Percentiles rank a stretch among this genome's conserved stretches.
Conservation (phyloP, 768 basidiomycete genomes). For the Pholiota microspora region DNA sequence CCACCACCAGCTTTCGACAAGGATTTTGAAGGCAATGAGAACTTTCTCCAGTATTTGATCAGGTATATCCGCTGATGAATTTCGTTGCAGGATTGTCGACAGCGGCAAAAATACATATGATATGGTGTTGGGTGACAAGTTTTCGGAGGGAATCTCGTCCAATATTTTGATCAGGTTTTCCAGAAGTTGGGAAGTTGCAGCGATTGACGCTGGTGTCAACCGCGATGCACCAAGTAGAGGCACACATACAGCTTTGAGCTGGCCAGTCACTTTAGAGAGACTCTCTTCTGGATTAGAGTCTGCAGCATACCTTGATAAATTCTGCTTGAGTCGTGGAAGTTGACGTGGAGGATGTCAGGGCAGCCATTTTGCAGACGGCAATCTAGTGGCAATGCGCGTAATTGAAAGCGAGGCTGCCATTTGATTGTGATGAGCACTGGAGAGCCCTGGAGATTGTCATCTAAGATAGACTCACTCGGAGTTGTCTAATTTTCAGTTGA, state of each 20-base stretch:
- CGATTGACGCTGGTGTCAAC: constrained; percentile 54
- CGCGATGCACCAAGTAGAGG: constrained; percentile 72
- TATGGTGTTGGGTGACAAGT: constrained; percentile 58
- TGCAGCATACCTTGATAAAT: constrained; percentile 21
- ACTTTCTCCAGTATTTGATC: constrained; percentile 79
- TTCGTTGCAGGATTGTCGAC: constrained; percentile 79
- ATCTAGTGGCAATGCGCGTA: too few relatives aligned
- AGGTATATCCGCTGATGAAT: constrained; percentile 64
- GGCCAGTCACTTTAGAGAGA: neutral
- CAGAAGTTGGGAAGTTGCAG: constrained; percentile 49
- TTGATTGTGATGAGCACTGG: neutral
- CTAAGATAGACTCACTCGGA: too few relatives aligned
- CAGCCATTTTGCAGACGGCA: too few relatives aligned
- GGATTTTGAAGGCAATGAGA: constrained; percentile 51
- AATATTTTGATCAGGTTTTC: constrained; percentile 50
- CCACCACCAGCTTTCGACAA: constrained; percentile 87
- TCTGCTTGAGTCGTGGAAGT: constrained; percentile 13
- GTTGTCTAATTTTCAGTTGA: too few relatives aligned
- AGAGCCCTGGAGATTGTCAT: neutral
- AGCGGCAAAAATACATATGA: constrained; percentile 89
- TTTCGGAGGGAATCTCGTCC: constrained; percentile 35
- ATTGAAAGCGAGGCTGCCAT: neutral
- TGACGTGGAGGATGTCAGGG: constrained; percentile 1
- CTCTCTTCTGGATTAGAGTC: neutral
- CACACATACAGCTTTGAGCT: constrained; percentile 77